phyloP scores from a whole-genome alignment of 78 protist species.

The Parvularia atlantis region DNA sequence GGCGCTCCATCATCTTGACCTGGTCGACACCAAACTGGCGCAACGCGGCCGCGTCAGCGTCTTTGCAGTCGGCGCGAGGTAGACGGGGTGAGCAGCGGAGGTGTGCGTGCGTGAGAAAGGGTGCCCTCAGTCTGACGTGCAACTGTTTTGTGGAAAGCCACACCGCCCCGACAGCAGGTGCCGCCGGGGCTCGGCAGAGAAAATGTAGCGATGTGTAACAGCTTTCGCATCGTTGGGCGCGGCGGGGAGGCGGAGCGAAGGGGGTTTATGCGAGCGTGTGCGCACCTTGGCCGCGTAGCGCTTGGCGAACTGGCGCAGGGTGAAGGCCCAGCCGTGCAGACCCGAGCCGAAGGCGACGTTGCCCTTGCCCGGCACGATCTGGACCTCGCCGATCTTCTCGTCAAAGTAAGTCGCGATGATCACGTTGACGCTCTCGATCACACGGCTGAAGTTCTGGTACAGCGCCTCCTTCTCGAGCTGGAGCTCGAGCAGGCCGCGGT shows the following conservation, averaged over 20 bases:
- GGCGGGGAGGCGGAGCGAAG: too few relatives aligned
- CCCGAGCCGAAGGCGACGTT: slow-evolving; percentile 96
- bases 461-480: slow-evolving; percentile 87
- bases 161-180: too few relatives aligned
- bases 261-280: too few relatives aligned
- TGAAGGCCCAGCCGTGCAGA: slow-evolving; percentile 99
- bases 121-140: too few relatives aligned
- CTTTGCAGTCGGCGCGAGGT: too few relatives aligned
- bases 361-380: slow-evolving; percentile 77
- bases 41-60: too few relatives aligned
- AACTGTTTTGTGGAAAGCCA: too few relatives aligned
- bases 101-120: too few relatives aligned
- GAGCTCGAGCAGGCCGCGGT: slow-evolving; percentile 93
- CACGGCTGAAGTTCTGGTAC: slow-evolving; percentile 77
- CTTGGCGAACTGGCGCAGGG: slow-evolving; percentile 84
- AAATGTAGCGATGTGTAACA: too few relatives aligned
- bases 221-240: too few relatives aligned
- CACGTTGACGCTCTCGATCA: slow-evolving; percentile 84
- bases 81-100: too few relatives aligned
- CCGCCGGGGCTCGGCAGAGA: too few relatives aligned
- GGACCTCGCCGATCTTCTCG: slow-evolving; percentile 85
- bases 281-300: slow-evolving; percentile 70
- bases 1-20: slow-evolving; percentile 67
- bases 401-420: slow-evolving; percentile 79
- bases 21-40: slow-evolving; percentile 41